Conservation (phyloP, 257 asterid genomes). For the Rhazya stricta region DNA sequence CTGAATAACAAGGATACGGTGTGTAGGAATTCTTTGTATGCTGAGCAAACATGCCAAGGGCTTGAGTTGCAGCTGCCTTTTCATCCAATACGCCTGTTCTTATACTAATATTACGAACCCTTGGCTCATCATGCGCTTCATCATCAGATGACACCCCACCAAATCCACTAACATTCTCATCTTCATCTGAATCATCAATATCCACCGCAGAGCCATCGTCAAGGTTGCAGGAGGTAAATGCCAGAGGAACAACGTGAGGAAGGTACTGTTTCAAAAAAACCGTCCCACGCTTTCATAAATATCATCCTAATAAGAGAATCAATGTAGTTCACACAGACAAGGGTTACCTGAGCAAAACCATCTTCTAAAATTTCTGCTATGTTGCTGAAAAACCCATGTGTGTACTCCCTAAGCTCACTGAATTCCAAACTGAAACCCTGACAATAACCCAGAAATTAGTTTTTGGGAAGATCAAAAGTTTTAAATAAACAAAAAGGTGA, state of each 20-base stretch:
- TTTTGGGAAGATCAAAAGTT: conserved; percentile 1
- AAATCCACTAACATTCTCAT: conserved; percentile 69
- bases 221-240: conserved; percentile 88
- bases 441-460: conserved; percentile 25
- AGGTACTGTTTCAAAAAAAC: conserved; percentile 64
- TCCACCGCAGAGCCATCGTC: conserved; percentile 99
- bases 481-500: conserved; percentile 14
- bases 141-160: conserved; percentile 98
- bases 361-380: conserved; percentile 80
- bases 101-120: conserved; percentile 93
- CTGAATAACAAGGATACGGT: conserved; percentile 66
- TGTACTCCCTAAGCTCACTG: conserved; percentile 98
- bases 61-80: conserved; percentile 99
- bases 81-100: conserved; percentile 99
- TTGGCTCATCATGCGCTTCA: conserved; percentile 90
- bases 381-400: conserved; percentile 98
- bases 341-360: conserved; percentile 78
- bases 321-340: neutral
- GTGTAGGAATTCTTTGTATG: conserved; percentile 79
- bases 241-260: conserved; percentile 85
- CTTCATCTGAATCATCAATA: conserved; percentile 84
- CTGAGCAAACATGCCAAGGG: conserved; percentile 90
- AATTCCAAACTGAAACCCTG: conserved; percentile 91
- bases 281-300: neutral
- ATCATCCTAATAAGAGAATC: neutral